A percentile compares a stretch with the other conserved stretches of the same genome.
phyloP scores from a whole-genome alignment of 768 basidiomycete species.

The Amanita polypyramis region DNA sequence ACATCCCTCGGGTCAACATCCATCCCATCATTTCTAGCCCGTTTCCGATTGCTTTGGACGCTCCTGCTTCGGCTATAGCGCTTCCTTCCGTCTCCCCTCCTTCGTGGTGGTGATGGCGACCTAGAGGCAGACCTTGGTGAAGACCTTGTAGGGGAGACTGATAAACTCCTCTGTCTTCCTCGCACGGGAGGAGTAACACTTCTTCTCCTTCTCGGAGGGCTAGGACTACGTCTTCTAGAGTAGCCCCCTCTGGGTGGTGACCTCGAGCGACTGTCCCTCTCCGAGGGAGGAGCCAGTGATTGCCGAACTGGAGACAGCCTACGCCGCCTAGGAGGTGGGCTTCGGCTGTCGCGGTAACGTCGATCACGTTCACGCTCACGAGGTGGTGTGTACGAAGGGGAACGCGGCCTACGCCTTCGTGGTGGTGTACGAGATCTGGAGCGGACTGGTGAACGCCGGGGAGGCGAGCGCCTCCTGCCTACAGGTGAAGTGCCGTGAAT shows the following conservation, averaged over 20 bases:
- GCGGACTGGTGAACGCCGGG: slow-evolving; percentile 17
- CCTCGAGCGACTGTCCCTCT: slow-evolving; percentile 26
- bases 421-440: slow-evolving; percentile 34
- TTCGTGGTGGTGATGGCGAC: slow-evolving; percentile 15
- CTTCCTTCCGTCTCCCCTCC: neutral
- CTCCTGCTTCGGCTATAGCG: slow-evolving; percentile 4
- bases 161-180: slow-evolving; percentile 2
- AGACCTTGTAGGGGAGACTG: neutral
- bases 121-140: slow-evolving; percentile 15
- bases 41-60: neutral
- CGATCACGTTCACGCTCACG: slow-evolving; percentile 25
- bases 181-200: slow-evolving; percentile 19
- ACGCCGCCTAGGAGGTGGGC: slow-evolving; percentile 41
- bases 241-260: slow-evolving; percentile 29
- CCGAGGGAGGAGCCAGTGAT: slow-evolving; percentile 19
- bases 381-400: slow-evolving; percentile 41
- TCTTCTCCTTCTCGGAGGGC: slow-evolving; percentile 24
- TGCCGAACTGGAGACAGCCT: slow-evolving; percentile 25
- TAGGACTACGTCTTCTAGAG: slow-evolving; percentile 35
- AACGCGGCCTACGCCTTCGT: slow-evolving; percentile 28
- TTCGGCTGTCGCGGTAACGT: slow-evolving; percentile 35
- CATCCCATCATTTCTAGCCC: neutral
- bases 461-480: slow-evolving; percentile 12
- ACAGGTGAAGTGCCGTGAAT: neutral
- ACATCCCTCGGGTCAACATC: slow-evolving; percentile 7